Percentiles rank a stretch among this genome's conserved stretches.
phyloP scores from a whole-genome alignment of 345 rosid genomes.

The Eucalyptus pauciflora region DNA sequence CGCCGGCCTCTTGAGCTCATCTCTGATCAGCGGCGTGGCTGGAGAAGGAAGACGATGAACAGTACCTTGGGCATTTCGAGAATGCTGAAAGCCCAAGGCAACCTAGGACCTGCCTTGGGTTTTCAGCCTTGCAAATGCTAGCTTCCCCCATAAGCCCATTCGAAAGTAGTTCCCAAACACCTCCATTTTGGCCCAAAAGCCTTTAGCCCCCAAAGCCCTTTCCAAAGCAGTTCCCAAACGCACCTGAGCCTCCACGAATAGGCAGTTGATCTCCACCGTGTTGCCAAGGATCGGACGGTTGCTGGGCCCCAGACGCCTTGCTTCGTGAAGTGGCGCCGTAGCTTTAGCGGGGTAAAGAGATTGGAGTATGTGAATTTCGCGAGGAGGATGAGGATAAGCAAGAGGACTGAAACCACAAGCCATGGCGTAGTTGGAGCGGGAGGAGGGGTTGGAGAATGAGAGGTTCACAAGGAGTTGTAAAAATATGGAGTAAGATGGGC shows the following conservation, averaged over 20 bases:
- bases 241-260: slow-evolving; percentile 23
- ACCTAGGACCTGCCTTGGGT: too few relatives aligned
- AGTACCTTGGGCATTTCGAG: too few relatives aligned
- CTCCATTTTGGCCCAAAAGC: too few relatives aligned
- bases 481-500: background rate
- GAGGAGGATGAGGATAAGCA: slow-evolving; percentile 8
- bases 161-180: too few relatives aligned
- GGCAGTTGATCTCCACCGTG: slow-evolving; percentile 30
- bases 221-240: too few relatives aligned
- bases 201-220: too few relatives aligned
- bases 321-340: slow-evolving; percentile 42
- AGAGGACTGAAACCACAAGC: background rate
- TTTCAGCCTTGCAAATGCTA: too few relatives aligned
- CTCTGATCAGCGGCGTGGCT: too few relatives aligned
- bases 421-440: background rate
- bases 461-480: background rate
- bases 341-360: slow-evolving; percentile 47
- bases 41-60: too few relatives aligned
- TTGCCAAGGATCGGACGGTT: slow-evolving; percentile 55
- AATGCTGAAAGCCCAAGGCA: too few relatives aligned
- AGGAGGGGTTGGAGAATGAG: background rate
- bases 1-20: too few relatives aligned
- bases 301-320: slow-evolving; percentile 47
- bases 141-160: too few relatives aligned
- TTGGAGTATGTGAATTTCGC: slow-evolving; percentile 13